Evolutionary conservation across 495 filamentous ascomycete genomes (phyloP).

Genomic region (Cladorrhinum samala): DNA sequence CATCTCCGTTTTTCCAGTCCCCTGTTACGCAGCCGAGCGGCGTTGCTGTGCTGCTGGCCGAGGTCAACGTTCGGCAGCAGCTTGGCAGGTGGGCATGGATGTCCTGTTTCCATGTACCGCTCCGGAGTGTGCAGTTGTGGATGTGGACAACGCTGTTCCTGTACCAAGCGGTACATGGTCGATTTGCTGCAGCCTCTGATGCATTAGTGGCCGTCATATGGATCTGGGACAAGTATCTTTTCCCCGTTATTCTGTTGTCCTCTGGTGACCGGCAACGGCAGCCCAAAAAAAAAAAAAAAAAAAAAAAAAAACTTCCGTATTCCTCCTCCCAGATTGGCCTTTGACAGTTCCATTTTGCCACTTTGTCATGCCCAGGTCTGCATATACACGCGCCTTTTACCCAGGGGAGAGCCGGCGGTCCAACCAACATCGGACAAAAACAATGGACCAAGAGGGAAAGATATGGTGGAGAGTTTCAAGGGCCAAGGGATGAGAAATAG

Average conservation of each 20-base stretch:
- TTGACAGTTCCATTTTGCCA: constrained; percentile 39
- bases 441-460: constrained; percentile 5
- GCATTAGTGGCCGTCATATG: constrained; percentile 52
- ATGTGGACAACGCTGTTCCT: constrained; percentile 9
- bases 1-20: constrained; percentile 21
- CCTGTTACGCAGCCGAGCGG: constrained; percentile 35
- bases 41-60: constrained; percentile 24
- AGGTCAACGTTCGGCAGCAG: constrained; percentile 15
- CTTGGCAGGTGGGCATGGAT: constrained; percentile 35
- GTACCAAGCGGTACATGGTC: constrained; percentile 26
- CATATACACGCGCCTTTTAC: constrained; percentile 37
- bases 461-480: constrained; percentile 9
- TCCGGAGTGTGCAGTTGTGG: constrained; percentile 13
- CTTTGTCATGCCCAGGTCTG: constrained; percentile 38
- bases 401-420: constrained; percentile 19
- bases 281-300: too few relatives aligned
- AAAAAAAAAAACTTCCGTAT: too few relatives aligned
- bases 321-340: constrained; percentile 34
- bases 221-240: constrained; percentile 31
- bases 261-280: constrained; percentile 12
- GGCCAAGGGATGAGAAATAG: constrained; percentile 22
- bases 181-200: constrained; percentile 24
- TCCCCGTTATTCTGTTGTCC: constrained; percentile 13
- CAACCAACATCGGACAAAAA: constrained; percentile 32
- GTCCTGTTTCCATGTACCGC: constrained; percentile 32